phyloP scores from a whole-genome alignment of 371 early-diverging fungal genomes.

The Apophysomyces elegans region DNA sequence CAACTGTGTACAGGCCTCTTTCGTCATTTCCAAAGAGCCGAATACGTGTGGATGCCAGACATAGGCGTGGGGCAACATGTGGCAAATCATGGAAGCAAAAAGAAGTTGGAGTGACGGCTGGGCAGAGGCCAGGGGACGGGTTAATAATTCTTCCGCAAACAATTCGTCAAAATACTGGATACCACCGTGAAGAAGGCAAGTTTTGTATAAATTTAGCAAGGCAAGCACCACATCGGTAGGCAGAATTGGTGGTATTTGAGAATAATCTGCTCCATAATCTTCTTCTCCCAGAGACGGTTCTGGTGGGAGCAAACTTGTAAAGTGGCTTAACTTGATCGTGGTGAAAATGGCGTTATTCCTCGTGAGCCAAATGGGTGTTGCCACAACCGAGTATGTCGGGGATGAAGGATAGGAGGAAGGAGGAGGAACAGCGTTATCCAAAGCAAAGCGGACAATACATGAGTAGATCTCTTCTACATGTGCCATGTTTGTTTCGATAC shows the following conservation, averaged over 20 bases:
- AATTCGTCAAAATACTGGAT: conserved; percentile 37
- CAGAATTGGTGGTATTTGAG: conserved; percentile 3
- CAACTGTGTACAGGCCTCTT: conserved; percentile 15
- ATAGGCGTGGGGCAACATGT: conserved; percentile 48
- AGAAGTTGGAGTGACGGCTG: conserved; percentile 34
- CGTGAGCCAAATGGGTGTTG: conserved; percentile 35
- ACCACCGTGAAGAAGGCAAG: conserved; percentile 48
- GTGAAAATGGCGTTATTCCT: conserved; percentile 46
- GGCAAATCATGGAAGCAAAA: conserved; percentile 40
- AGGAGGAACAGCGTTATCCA: conserved; percentile 40
- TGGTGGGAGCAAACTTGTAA: conserved; percentile 42
- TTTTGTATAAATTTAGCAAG: conserved; percentile 35
- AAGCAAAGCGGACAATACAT: conserved; percentile 41
- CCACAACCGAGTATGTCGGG: conserved; percentile 3
- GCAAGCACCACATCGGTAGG: conserved; percentile 15
- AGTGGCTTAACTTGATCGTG: conserved; percentile 43
- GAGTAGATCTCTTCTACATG: conserved; percentile 47
- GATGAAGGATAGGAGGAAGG: conserved; percentile 13
- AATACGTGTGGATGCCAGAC: conserved; percentile 46
- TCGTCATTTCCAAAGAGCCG: conserved; percentile 18
- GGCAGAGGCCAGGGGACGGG: background rate
- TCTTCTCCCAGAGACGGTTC: conserved; percentile 13
- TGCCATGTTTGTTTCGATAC: conserved; percentile 48
- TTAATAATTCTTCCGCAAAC: conserved; percentile 25
- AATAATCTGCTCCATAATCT: conserved; percentile 12